These are phyloP conservation scores for Xerophyta viscosa DNA, from an alignment of 106 monocot genomes.

Conservation along the genomic window DNA sequence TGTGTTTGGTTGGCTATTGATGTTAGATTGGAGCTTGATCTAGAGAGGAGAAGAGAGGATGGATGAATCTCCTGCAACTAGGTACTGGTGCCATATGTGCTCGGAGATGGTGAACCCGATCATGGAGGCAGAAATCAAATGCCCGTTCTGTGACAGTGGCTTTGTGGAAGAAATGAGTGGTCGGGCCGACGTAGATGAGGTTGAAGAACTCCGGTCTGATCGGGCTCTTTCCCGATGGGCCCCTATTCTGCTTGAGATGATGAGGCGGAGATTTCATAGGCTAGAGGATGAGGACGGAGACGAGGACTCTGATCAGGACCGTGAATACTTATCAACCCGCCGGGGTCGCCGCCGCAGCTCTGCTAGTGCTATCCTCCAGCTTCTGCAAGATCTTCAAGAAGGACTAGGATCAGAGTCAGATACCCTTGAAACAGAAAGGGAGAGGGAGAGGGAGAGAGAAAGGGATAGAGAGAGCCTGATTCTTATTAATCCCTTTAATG, in stretches of 20 bases:
- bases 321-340: not conserved
- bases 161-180: conserved; percentile 65
- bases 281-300: conserved; percentile 2
- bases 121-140: conserved; percentile 53
- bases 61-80: conserved; percentile 30
- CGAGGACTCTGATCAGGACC: conserved; percentile 2
- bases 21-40: not conserved
- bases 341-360: not conserved
- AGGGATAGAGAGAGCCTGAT: conserved; percentile 20
- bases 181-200: conserved; percentile 9
- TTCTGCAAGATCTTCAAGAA: conserved; percentile 2
- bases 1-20: not conserved
- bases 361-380: not conserved
- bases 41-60: conserved; percentile 7
- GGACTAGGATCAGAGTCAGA: not conserved
- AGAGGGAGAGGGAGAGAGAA: conserved; percentile 12
- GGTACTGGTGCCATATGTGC: conserved; percentile 80
- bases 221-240: conserved; percentile 41
- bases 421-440: not conserved
- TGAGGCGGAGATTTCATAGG: conserved; percentile 9
- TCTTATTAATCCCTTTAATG: conserved; percentile 7
- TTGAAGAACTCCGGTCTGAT: conserved; percentile 22
- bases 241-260: conserved; percentile 63
- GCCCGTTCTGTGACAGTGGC: conserved; percentile 50
- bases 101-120: conserved; percentile 35